Evolutionary conservation across 2,329 filamentous ascomycete species (phyloP), one percentile per base, ranked within the genome.

Genomic region (Penicillium sp.): DNA sequence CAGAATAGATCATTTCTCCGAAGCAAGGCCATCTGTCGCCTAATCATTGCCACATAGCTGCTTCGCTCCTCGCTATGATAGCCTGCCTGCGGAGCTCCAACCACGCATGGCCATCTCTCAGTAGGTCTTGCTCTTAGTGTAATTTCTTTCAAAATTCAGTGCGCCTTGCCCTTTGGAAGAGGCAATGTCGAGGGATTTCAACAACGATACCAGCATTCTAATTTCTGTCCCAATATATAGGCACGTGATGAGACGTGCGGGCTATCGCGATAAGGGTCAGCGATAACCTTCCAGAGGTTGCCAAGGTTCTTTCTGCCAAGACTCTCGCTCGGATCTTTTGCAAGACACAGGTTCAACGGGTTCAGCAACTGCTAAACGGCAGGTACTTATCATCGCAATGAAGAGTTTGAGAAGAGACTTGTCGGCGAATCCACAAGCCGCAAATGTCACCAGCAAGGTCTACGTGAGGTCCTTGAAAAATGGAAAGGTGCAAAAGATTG

Each of bases 401-500:
- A 82, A 81, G 62, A 85, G 82, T 60, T 70, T 86, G 49, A 82
- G 84, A 65, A 75, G 82, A 53, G 62, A 80, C 74, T 46, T 75
- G 67, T 62, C 75, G 41, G 72, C 76, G 13, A 79, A 82, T 54
- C 75, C 76, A 4, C 72, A 75, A 48, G 79, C 84, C 27, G 77
- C 85, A 39, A 95, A 87, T 66, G 86, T 97, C 57, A 92, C 90
- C 28, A 96, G 87, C 80, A 99, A 97, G 75, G 84, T 95, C 63
- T 99, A 95, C 67, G 88, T 99, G 56, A 83, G 93, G 53, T 96
- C 93, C 22, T 95, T 92, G 40, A 91, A 89, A 72, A 93, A 84
- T 71, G 93, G 93, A 72, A 96, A 96, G 76, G 92, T 97, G 52
- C 93, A 97, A 72, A 99, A 99, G 79, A 95, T 99, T 65, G 93